A percentile compares a stretch with the other conserved stretches of the same genome.
phyloP scores from a whole-genome alignment of 805 yeast species.

The Metschnikowia amazonensis region DNA sequence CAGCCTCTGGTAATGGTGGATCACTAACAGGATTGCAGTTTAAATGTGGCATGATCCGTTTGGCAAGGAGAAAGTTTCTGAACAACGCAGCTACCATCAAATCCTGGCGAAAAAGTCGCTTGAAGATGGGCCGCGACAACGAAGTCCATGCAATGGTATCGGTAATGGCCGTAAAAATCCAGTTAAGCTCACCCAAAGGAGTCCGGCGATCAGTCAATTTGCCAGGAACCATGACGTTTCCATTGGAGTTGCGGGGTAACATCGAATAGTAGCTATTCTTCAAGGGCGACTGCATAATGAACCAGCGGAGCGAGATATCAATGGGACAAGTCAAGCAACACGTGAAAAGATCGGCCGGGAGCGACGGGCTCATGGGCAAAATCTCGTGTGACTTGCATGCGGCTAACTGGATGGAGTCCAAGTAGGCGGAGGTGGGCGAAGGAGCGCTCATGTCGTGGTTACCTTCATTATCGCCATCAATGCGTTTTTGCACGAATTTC shows the following conservation, averaged over 20 bases:
- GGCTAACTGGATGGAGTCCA: conserved; percentile 88
- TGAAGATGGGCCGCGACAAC: conserved; percentile 81
- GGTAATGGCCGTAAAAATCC: conserved; percentile 97
- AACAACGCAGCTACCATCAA: conserved; percentile 94
- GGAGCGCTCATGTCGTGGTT: conserved; percentile 50
- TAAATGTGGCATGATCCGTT: conserved; percentile 86
- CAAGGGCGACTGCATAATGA: conserved; percentile 76
- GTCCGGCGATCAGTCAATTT: conserved; percentile 88
- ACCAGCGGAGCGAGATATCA: conserved; percentile 89
- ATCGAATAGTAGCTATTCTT: conserved; percentile 47
- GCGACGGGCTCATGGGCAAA: conserved; percentile 86
- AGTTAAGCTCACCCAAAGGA: conserved; percentile 90
- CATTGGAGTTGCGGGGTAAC: conserved; percentile 45
- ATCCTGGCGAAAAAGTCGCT: conserved; percentile 88
- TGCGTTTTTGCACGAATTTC: conserved; percentile 82
- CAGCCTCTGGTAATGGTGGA: conserved; percentile 83
- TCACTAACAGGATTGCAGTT: conserved; percentile 94
- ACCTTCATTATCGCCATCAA: conserved; percentile 76
- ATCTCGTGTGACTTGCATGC: conserved; percentile 86
- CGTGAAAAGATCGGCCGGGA: conserved; percentile 94
- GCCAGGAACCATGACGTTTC: conserved; percentile 78
- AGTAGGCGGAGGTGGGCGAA: conserved; percentile 63
- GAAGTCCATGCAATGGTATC: conserved; percentile 98
- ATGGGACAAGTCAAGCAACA: conserved; percentile 95
- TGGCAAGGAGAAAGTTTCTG: conserved; percentile 87